Evolutionary conservation across 2,329 filamentous ascomycete genomes (phyloP).

Genomic region (Botrytis aclada): DNA sequence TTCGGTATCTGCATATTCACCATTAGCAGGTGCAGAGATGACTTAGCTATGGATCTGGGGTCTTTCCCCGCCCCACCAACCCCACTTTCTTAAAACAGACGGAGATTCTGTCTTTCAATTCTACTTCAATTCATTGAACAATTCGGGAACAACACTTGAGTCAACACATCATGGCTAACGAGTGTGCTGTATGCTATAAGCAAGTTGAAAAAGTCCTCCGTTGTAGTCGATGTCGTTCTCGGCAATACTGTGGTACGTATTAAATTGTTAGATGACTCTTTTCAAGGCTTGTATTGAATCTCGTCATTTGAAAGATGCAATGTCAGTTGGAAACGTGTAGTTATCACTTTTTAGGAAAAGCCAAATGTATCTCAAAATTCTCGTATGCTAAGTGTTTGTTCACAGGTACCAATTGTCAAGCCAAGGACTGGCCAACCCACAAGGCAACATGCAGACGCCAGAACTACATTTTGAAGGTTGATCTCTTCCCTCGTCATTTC

Average conservation of each 20-base stretch:
- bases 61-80: rapidly evolving
- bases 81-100: too few relatives aligned
- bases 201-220: neutral
- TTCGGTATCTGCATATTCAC: too few relatives aligned
- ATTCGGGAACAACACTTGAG: too few relatives aligned
- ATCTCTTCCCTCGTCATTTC: constrained; percentile 19
- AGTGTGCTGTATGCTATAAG: neutral
- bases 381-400: neutral
- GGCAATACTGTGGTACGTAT: neutral
- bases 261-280: too few relatives aligned
- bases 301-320: neutral
- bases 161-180: neutral
- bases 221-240: neutral
- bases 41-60: too few relatives aligned
- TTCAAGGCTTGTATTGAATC: neutral
- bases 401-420: neutral
- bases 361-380: neutral
- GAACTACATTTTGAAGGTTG: constrained; percentile 22
- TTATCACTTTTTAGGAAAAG: neutral
- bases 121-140: neutral
- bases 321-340: neutral
- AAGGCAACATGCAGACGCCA: neutral
- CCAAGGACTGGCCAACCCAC: neutral
- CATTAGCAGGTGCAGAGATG: too few relatives aligned
- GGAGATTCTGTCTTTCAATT: too few relatives aligned